These are phyloP conservation scores for Nakazawaea ernobii DNA, from an alignment of 805 yeast species.

Conservation along the genomic window DNA sequence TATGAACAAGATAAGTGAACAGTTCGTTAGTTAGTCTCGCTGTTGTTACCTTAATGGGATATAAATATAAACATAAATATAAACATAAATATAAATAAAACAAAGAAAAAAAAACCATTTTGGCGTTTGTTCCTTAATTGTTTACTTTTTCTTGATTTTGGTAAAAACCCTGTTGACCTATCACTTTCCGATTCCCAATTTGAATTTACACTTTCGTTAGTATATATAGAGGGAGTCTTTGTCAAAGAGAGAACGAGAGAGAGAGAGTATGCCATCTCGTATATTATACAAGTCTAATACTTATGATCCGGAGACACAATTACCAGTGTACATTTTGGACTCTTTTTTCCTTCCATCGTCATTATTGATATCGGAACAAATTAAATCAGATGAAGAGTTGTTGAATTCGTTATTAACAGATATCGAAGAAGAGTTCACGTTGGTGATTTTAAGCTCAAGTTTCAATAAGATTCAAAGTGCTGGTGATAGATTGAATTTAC, in stretches of 20 bases:
- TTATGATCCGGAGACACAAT: constrained; percentile 57
- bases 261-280: constrained; percentile 14
- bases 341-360: constrained; percentile 72
- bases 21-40: too few relatives aligned
- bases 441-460: constrained; percentile 43
- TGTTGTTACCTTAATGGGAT: too few relatives aligned
- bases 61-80: too few relatives aligned
- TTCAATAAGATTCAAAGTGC: constrained; percentile 40
- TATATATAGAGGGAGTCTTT: too few relatives aligned
- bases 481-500: constrained; percentile 22
- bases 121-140: too few relatives aligned
- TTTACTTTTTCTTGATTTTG: too few relatives aligned
- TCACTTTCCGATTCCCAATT: too few relatives aligned
- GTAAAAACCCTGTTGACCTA: too few relatives aligned
- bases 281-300: constrained; percentile 55
- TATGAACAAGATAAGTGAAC: constrained; percentile 45
- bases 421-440: constrained; percentile 4
- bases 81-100: too few relatives aligned
- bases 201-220: too few relatives aligned
- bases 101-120: too few relatives aligned
- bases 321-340: constrained; percentile 79
- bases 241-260: neutral
- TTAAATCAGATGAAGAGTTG: constrained; percentile 6
- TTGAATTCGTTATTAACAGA: neutral
- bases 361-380: constrained; percentile 18